Conservation (phyloP, 2,329 filamentous ascomycete genomes). For the Penicillium verrucosum region DNA sequence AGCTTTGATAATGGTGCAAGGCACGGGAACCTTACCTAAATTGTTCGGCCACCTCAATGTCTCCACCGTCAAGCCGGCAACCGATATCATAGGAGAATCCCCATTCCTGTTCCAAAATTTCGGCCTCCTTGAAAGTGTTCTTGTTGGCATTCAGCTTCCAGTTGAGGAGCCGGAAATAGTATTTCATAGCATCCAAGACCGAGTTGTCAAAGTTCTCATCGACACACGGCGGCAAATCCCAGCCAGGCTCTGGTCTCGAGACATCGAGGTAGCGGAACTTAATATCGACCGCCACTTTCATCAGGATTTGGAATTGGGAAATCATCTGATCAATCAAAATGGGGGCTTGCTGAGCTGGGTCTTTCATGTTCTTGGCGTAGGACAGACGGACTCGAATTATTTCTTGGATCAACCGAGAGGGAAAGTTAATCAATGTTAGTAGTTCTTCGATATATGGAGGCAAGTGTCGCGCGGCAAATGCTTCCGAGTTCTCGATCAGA, state of each 20-base stretch:
- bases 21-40: slow-evolving; percentile 59
- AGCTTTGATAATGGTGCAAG: slow-evolving; percentile 16
- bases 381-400: slow-evolving; percentile 89
- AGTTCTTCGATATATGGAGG: slow-evolving; percentile 96
- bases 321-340: slow-evolving; percentile 99
- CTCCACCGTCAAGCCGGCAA: slow-evolving; percentile 83
- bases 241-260: slow-evolving; percentile 81
- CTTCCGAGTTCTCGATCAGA: slow-evolving; percentile 77
- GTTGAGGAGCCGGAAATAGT: slow-evolving; percentile 98
- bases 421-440: slow-evolving; percentile 94
- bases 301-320: slow-evolving; percentile 86
- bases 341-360: slow-evolving; percentile 83
- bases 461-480: slow-evolving; percentile 83
- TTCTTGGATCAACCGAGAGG: slow-evolving; percentile 90
- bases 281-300: slow-evolving; percentile 87
- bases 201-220: slow-evolving; percentile 94
- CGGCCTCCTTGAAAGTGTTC: slow-evolving; percentile 98
- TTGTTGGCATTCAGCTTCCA: slow-evolving; percentile 98
- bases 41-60: slow-evolving; percentile 95
- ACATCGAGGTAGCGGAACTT: slow-evolving; percentile 85
- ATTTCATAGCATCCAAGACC: slow-evolving; percentile 87
- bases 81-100: slow-evolving; percentile 94
- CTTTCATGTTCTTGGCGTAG: slow-evolving; percentile 93
- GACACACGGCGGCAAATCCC: slow-evolving; percentile 93
- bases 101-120: slow-evolving; percentile 97